Evolutionary conservation across 176 grass and related monocot species (phyloP), one percentile per base, ranked within the genome.

Genomic region (Tillandsia leiboldiana): DNA sequence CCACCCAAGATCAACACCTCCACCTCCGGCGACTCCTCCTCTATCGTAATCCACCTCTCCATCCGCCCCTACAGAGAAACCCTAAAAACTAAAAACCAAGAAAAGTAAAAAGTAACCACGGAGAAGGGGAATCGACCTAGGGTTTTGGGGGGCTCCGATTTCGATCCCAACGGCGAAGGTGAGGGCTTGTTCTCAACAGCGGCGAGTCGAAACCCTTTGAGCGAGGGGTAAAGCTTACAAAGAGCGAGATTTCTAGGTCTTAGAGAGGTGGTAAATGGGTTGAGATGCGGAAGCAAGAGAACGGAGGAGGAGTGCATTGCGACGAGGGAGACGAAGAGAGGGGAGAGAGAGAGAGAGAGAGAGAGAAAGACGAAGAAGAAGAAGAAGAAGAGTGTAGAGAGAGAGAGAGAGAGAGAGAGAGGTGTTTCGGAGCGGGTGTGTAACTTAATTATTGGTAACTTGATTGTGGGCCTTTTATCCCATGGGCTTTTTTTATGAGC

Each of bases 1-100:
- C 89, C 94, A 99, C 70, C 89, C 80, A 12, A 82, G 76, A 75
- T 92, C 94, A 72, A 64, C 12, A 7, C 77, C 81, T 50, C 63
- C 75, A 0, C 71, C 77, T 62, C 75, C 74, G 5, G 3, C 33
- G 0, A 66, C 77, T 49, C 70, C 75, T 51, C 71, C 73, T 28
- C 70, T 12, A 12, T 63, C 33, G 14, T 47, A 8, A 24, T 48
- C 64, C 51, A 5, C 56, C 64, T 71, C 76, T 66, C 18, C 70
- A 57, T 84, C 71, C 13, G 64, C 48, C 18, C 47, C 70, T 78
- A 53, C 54, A 68, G 48, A 67, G 14, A 53, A 13, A 3, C 63
- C 62, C 0, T 2, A 66, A 49, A 69, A 1, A 72, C 63, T 2
- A 78, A 42, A 69, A 79, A 66, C 2, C 6, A 12, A 54, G 15